Conservation (phyloP, 495 filamentous ascomycete species). For the Corynascus novoguineensis region DNA sequence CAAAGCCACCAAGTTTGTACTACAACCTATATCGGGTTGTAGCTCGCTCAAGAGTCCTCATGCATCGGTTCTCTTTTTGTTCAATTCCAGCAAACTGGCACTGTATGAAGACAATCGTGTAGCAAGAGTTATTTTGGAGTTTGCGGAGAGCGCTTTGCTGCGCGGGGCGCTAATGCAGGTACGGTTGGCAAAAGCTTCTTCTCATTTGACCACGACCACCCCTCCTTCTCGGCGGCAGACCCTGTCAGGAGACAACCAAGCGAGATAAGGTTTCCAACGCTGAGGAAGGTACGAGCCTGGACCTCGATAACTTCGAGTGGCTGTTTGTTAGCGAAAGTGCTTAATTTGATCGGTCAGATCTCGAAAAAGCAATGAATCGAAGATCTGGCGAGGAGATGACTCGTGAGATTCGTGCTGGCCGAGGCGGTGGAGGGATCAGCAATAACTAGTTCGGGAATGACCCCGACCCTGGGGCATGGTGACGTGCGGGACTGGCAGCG, state of each 20-base stretch:
- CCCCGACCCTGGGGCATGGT: background rate
- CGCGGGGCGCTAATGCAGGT: slow-evolving; percentile 22
- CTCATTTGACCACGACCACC: slow-evolving; percentile 11
- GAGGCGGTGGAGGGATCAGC: slow-evolving; percentile 1
- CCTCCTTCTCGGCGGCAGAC: background rate
- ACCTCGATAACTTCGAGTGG: slow-evolving; percentile 2
- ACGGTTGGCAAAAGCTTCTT: slow-evolving; percentile 4
- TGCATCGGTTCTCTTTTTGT: background rate
- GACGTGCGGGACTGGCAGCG: background rate
- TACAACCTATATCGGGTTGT: no score
- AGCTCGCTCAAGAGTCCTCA: no score
- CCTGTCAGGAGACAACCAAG: background rate
- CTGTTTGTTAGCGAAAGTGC: slow-evolving; percentile 18
- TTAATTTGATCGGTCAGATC: slow-evolving; percentile 14
- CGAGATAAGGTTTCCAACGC: slow-evolving; percentile 10
- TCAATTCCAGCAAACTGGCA: background rate
- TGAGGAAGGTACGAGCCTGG: background rate
- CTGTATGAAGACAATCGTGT: background rate
- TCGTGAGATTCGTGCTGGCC: background rate
- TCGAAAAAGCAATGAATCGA: background rate
- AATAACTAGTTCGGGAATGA: background rate
- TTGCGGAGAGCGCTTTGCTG: background rate
- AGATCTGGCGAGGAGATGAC: background rate
- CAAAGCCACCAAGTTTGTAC: no score
- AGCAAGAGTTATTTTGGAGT: background rate